Evolutionary conservation across 345 rosid genomes (phyloP), one percentile per base, ranked within the genome.

Genomic region (Dipteronia dyeriana): DNA sequence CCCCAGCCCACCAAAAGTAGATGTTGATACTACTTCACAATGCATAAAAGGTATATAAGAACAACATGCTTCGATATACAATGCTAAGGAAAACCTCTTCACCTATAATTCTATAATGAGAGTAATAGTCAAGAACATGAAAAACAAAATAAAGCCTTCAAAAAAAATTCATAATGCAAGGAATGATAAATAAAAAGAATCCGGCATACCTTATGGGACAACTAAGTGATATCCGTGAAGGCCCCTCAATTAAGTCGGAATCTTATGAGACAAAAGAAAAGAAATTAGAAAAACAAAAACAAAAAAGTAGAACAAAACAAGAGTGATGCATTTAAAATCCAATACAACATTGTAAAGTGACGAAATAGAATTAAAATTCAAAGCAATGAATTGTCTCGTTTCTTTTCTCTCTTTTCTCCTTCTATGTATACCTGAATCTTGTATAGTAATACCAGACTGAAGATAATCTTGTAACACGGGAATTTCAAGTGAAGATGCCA

Each of bases 201-300:
- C 39, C 14, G 39, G 62, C 80, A 66, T 81, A 90, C 99, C 98
- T 92, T 83, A 96, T 92, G 70, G 99, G 98, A 76, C 99, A 96
- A 80, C 83, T 88, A 64, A 96, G 98, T 65, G 97, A 91, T 74
- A 94, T 85, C 10, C 98, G 91, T 70, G 95, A 96, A 81, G 96
- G 91, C 61, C 98, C 99, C 90, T 91, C 98, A 66, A 94, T 88
- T 79, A 94, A 59, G 71, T 96, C 99, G 39, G 91, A 83, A 81
- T 96, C 98, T 91, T 82, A 56, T 47, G 47, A 34, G 78, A 39
- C 53, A 54, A 56, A 74, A 39, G 31, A 47, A 68, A 65, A 62
- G 43, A 71, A 57, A 11, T 56, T 69, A 78, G 61, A 56, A 43
- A 20, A 64, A 64, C 43, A 17, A 7, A 56, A 20, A 19, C n/a